These are phyloP conservation scores for Mycena indigotica DNA, from an alignment of 768 basidiomycete genomes.

Conservation along the genomic window DNA sequence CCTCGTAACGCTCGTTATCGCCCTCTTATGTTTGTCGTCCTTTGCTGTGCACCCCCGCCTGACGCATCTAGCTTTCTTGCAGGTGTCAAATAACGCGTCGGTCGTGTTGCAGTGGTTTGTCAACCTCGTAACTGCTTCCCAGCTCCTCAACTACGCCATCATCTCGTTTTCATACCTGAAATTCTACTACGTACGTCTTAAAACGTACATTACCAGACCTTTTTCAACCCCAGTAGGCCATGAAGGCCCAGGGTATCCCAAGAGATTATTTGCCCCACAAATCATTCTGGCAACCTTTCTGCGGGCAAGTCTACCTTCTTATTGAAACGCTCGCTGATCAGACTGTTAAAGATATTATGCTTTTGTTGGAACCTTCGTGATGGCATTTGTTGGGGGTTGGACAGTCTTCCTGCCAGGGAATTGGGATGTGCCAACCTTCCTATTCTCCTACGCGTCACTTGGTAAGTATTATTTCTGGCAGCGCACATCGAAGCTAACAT, in stretches of 20 bases:
- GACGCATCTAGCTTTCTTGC: constrained; percentile 51
- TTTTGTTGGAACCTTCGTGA: constrained; percentile 41
- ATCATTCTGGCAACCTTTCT: constrained; percentile 57
- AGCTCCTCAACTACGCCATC: constrained; percentile 48
- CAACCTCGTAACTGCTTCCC: constrained; percentile 48
- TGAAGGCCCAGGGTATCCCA: constrained; percentile 46
- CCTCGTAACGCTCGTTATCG: constrained; percentile 41
- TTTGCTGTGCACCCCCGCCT: too few relatives aligned
- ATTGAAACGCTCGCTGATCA: neutral
- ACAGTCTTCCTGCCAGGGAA: constrained; percentile 52
- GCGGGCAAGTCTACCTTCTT: constrained; percentile 39
- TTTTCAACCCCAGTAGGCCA: constrained; percentile 32
- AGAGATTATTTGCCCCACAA: too few relatives aligned
- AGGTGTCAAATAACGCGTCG: constrained; percentile 47
- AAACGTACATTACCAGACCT: neutral
- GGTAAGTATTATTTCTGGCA: too few relatives aligned
- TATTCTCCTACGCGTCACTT: constrained; percentile 54
- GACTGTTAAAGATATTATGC: too few relatives aligned
- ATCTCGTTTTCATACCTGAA: constrained; percentile 51
- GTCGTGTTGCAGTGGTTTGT: constrained; percentile 49
- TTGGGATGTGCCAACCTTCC: constrained; percentile 48
- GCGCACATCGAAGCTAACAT: too few relatives aligned
- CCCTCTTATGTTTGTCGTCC: too few relatives aligned
- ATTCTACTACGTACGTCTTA: constrained; percentile 31
- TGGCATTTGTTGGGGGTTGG: constrained; percentile 52